Percentiles rank a stretch among this genome's conserved stretches.
These are phyloP conservation scores for Chondrostereum purpureum DNA, from an alignment of 1,284 basidiomycete species.

Conservation along the genomic window DNA sequence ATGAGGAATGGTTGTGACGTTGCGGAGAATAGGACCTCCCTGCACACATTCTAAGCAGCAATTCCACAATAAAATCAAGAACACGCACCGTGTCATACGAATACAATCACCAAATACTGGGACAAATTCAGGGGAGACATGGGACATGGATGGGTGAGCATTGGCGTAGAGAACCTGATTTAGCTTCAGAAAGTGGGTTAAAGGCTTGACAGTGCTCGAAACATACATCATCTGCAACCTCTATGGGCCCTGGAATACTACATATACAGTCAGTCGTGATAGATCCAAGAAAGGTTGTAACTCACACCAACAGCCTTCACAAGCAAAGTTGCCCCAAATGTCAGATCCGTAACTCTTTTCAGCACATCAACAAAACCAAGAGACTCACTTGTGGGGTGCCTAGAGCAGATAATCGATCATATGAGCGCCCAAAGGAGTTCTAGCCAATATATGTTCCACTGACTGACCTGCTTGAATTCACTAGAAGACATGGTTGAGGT, in stretches of 20 bases:
- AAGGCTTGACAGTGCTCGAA: slow-evolving; percentile 4
- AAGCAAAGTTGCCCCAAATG: slow-evolving; percentile 1
- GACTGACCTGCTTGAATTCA: neutral
- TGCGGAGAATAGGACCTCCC: slow-evolving; percentile 73
- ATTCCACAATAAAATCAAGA: too few relatives aligned
- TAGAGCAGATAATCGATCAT: slow-evolving; percentile 1
- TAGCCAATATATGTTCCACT: neutral
- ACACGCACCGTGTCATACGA: slow-evolving; percentile 68
- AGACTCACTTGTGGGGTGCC: slow-evolving; percentile 61
- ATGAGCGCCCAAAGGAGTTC: too few relatives aligned
- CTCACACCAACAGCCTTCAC: slow-evolving; percentile 60
- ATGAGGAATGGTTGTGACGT: slow-evolving; percentile 85
- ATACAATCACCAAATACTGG: slow-evolving; percentile 88
- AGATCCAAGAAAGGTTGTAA: slow-evolving; percentile 4
- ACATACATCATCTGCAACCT: slow-evolving; percentile 71
- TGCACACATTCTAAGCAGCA: slow-evolving; percentile 20
- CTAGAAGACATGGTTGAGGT: neutral
- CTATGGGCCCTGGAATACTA: slow-evolving; percentile 80
- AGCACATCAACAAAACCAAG: slow-evolving; percentile 13
- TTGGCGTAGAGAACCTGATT: slow-evolving; percentile 58
- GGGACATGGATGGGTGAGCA: slow-evolving; percentile 84
- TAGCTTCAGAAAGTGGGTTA: neutral
- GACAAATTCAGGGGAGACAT: slow-evolving; percentile 89
- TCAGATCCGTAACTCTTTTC: too few relatives aligned
- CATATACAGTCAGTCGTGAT: slow-evolving; percentile 8